A percentile compares a stretch with the other conserved stretches of the same genome.
These are phyloP conservation scores for Cyberlindnera galapagoensis DNA, from an alignment of 805 yeast genomes.

Conservation along the genomic window DNA sequence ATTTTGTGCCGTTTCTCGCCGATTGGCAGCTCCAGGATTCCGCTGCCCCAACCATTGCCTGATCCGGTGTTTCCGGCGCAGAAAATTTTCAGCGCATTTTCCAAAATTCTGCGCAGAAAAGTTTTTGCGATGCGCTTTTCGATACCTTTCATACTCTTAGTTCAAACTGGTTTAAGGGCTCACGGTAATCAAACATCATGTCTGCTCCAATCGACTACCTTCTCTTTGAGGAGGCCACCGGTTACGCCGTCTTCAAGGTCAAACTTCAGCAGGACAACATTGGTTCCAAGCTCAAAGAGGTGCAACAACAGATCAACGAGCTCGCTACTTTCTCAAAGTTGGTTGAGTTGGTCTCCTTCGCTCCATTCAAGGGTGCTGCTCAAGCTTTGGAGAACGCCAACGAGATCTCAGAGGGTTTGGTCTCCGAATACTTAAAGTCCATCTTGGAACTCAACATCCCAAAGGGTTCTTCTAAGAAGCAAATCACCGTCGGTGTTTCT, in stretches of 20 bases:
- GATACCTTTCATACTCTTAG: too few relatives aligned
- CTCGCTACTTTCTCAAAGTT: conserved; percentile 83
- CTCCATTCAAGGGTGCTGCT: conserved; percentile 99
- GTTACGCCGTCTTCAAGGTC: conserved; percentile 94
- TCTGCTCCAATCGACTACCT: conserved; percentile 76
- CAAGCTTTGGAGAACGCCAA: conserved; percentile 98
- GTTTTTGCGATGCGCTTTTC: too few relatives aligned
- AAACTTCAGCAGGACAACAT: conserved; percentile 90
- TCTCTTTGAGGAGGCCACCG: conserved; percentile 97
- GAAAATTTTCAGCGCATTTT: too few relatives aligned
- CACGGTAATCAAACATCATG: too few relatives aligned
- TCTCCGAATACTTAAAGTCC: conserved; percentile 85
- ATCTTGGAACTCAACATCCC: conserved; percentile 90
- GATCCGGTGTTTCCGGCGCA: too few relatives aligned
- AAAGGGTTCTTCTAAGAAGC: conserved; percentile 52
- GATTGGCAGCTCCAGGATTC: too few relatives aligned
- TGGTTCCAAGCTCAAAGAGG: conserved; percentile 88
- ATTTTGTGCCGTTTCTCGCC: too few relatives aligned
- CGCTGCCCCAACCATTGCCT: too few relatives aligned
- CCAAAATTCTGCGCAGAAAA: too few relatives aligned
- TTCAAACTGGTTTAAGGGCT: too few relatives aligned
- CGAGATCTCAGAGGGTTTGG: conserved; percentile 95
- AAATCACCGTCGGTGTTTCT: conserved; percentile 77
- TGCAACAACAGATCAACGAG: conserved; percentile 84
- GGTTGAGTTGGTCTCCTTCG: conserved; percentile 89